These are phyloP conservation scores for Thelonectria blattea DNA, from an alignment of 2,329 filamentous ascomycete species.

Conservation along the genomic window DNA sequence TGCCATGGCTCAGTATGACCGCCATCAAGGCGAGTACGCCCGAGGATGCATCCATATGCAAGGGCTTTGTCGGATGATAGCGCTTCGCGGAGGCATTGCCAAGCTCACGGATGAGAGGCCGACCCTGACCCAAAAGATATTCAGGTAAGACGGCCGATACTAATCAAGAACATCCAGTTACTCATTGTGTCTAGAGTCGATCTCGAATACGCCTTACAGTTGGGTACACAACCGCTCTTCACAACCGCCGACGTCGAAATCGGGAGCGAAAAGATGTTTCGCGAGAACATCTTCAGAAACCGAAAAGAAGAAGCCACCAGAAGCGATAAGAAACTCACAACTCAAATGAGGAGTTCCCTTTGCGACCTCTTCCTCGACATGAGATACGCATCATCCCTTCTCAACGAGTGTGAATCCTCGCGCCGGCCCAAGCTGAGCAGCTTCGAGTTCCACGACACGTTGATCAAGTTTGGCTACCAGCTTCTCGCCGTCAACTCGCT, in stretches of 20 bases:
- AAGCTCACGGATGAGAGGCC: constrained; percentile 2
- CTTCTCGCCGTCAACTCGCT: constrained; percentile 15
- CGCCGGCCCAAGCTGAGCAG: constrained; percentile 9
- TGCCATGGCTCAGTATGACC: constrained; percentile 19
- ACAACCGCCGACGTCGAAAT: constrained; percentile 1
- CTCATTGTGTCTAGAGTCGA: constrained; percentile 8
- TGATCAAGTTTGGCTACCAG: constrained; percentile 17
- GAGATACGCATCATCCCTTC: not conserved
- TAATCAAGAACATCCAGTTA: not conserved
- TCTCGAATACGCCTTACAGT: constrained; percentile 16
- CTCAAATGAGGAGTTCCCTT: not conserved
- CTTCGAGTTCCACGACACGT: constrained; percentile 8
- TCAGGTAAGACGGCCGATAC: not conserved
- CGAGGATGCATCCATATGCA: constrained; percentile 17
- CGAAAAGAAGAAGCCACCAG: not conserved
- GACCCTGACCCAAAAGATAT: constrained; percentile 16
- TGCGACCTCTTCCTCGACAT: constrained; percentile 11
- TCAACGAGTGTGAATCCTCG: constrained; percentile 10
- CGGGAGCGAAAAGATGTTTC: not conserved
- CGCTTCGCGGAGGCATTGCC: constrained; percentile 19
- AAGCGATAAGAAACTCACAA: not conserved
- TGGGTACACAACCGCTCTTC: constrained; percentile 13
- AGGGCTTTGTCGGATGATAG: constrained; percentile 18
- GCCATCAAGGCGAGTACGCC: constrained; percentile 5
- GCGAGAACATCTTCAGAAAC: not conserved